phyloP scores from a whole-genome alignment of 768 basidiomycete species.

The Suillus brevipes region DNA sequence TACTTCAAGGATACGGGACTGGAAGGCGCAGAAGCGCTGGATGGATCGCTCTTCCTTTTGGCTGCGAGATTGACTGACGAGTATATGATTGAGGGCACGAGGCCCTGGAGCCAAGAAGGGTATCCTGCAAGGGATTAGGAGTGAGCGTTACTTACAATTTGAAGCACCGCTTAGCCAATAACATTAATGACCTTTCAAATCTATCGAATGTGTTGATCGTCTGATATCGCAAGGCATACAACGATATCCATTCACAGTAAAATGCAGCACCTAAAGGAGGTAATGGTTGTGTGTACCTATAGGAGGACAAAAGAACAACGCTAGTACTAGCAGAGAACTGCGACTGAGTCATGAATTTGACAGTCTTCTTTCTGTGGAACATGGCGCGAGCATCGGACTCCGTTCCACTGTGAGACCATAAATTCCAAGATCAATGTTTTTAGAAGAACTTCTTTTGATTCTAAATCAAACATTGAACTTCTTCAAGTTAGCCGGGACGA shows the following conservation, averaged over 20 bases:
- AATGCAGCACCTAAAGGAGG: background rate
- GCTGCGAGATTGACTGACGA: slow-evolving; percentile 32
- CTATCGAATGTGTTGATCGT: background rate
- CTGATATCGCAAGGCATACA: background rate
- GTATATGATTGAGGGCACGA: slow-evolving; percentile 27
- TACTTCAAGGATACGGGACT: slow-evolving; percentile 33
- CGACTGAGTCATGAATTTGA: background rate
- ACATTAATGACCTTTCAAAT: background rate
- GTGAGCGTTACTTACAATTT: slow-evolving; percentile 8
- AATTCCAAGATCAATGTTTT: background rate
- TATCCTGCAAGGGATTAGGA: slow-evolving; percentile 15
- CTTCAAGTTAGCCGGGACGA: too few relatives aligned
- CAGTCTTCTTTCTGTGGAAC: background rate
- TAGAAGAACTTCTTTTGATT: too few relatives aligned
- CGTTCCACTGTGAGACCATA: background rate
- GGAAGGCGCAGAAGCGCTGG: slow-evolving; percentile 32
- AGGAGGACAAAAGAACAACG: too few relatives aligned
- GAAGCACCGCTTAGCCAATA: background rate
- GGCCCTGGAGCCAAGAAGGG: slow-evolving; percentile 28
- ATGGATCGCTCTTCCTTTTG: slow-evolving; percentile 38
- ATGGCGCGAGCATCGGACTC: background rate
- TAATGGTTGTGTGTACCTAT: background rate
- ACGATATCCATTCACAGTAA: background rate
- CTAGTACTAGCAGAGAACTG: background rate
- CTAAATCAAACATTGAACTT: too few relatives aligned